Evolutionary conservation across 2,329 filamentous ascomycete species (phyloP).

Genomic region (Fusarium keratoplasticum): DNA sequence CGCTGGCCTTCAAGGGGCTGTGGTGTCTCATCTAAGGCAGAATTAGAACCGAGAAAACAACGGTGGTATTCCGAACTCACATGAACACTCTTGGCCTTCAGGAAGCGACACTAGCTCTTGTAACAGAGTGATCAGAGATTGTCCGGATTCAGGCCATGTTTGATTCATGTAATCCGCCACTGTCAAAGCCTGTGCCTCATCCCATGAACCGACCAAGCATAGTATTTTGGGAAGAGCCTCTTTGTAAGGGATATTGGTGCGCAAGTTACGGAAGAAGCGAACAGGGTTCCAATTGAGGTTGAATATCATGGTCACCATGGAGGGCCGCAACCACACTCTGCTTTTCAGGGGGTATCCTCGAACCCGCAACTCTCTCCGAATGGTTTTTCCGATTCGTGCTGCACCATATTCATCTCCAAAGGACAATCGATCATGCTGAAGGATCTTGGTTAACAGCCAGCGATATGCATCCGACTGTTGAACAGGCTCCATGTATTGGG

Average conservation of each 20-base stretch:
- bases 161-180: conserved; percentile 6
- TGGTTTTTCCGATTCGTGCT: background rate
- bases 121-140: background rate
- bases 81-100: background rate
- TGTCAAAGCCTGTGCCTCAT: conserved; percentile 1
- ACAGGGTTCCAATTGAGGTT: background rate
- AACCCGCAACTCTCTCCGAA: background rate
- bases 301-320: background rate
- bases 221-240: background rate
- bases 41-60: background rate
- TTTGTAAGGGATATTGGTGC: fast-evolving
- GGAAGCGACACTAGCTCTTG: background rate
- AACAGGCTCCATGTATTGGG: background rate
- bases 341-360: background rate
- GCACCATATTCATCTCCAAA: background rate
- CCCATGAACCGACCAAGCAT: background rate
- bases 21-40: background rate
- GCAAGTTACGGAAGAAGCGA: background rate
- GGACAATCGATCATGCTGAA: background rate
- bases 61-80: background rate
- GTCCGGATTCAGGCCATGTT: conserved; percentile 3
- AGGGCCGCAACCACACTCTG: background rate
- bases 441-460: conserved; percentile 9
- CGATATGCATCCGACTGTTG: background rate
- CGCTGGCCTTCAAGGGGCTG: background rate